phyloP scores from a whole-genome alignment of 257 asterid species.

The Solanum stenotomum region DNA sequence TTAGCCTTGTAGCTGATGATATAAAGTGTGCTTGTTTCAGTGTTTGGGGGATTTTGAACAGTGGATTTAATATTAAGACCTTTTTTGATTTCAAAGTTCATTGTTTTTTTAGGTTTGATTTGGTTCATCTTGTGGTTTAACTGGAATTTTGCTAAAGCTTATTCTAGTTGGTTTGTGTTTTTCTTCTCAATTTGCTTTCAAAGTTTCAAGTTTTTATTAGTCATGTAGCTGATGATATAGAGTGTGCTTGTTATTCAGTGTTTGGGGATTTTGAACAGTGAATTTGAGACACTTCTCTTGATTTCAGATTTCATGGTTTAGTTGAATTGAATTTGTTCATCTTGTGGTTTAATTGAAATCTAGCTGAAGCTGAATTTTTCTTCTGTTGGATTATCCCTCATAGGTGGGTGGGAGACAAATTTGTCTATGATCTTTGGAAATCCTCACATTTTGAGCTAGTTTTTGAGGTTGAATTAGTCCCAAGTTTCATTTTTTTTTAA shows the following conservation, averaged over 20 bases:
- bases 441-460: neutral
- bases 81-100: neutral
- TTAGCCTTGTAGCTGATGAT: neutral
- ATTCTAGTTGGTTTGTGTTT: constrained; percentile 28
- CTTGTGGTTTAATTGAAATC: neutral
- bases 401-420: neutral
- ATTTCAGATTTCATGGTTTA: neutral
- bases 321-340: neutral
- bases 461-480: neutral
- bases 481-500: neutral
- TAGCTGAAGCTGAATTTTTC: neutral
- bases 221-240: neutral
- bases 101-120: neutral
- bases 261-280: neutral
- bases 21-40: neutral
- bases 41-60: neutral
- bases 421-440: neutral
- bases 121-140: neutral
- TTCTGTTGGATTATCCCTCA: neutral
- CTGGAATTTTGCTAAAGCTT: neutral
- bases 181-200: neutral
- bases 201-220: neutral
- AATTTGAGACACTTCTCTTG: neutral
- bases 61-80: neutral
- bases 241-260: neutral